Conservation (phyloP, 441 rosid genomes). For the Pelargonium cotyledonis region DNA sequence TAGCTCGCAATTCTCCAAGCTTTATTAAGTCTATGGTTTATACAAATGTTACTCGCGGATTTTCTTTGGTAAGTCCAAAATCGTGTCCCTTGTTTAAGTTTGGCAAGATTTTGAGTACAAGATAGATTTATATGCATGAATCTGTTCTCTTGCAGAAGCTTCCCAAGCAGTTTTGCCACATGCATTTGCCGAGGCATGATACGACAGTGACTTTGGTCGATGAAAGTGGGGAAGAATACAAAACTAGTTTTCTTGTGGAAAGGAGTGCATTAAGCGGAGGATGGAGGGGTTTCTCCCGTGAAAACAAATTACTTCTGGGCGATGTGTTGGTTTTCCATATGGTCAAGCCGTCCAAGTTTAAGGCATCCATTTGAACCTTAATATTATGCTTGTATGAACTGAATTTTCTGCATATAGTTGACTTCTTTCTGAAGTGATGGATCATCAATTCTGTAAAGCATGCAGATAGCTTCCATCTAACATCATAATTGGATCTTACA, state of each 20-base stretch:
- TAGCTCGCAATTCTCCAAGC: not conserved
- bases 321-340: constrained; percentile 17
- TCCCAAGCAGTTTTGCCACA: constrained; percentile 8
- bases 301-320: constrained; percentile 10
- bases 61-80: not conserved
- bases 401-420: not conserved
- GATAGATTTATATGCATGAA: not conserved
- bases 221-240: not conserved
- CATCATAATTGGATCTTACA: not conserved
- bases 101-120: not conserved
- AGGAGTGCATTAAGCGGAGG: constrained; percentile 6
- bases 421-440: not conserved
- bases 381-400: not conserved
- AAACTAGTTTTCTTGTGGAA: constrained; percentile 9
- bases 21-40: constrained; percentile 6
- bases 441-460: not conserved
- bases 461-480: not conserved
- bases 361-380: constrained; percentile 9
- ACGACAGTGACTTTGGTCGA: constrained; percentile 11
- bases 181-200: constrained; percentile 13
- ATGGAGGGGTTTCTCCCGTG: constrained; percentile 16
- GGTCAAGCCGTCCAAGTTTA: constrained; percentile 15
- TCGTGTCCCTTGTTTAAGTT: not conserved
- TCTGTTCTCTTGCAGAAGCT: constrained; percentile 14
- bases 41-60: constrained; percentile 6